Conservation (phyloP, 495 filamentous ascomycete species). For the Aspergillus leporis region DNA sequence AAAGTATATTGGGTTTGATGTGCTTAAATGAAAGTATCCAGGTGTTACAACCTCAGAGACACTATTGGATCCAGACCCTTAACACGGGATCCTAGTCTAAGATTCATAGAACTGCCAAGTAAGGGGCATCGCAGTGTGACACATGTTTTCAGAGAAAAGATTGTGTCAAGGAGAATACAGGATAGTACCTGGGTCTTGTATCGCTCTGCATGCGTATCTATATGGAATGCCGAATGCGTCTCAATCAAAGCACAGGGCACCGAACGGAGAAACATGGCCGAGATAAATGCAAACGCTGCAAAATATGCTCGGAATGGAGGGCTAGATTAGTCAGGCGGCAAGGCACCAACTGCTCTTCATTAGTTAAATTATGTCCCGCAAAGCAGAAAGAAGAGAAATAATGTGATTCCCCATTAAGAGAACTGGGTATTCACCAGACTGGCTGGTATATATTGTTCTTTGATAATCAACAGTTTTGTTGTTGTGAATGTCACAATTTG, state of each 20-base stretch:
- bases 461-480: too few relatives aligned
- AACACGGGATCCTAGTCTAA: not conserved
- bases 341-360: not conserved
- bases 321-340: not conserved
- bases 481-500: too few relatives aligned
- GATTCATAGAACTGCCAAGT: not conserved
- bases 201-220: constrained; percentile 1
- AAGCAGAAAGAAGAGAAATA: not conserved
- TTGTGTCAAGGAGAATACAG: not conserved
- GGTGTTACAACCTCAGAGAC: not conserved
- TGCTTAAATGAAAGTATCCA: not conserved
- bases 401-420: not conserved
- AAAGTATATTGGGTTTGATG: not conserved
- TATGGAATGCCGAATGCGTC: constrained; percentile 2
- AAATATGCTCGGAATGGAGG: not conserved
- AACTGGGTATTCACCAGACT: too few relatives aligned
- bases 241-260: not conserved
- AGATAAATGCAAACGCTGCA: constrained; percentile 3
- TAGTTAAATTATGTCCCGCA: too few relatives aligned
- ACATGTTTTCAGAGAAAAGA: not conserved
- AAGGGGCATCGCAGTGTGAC: not conserved
- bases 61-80: not conserved
- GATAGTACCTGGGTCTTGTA: not conserved
- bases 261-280: constrained; percentile 5
- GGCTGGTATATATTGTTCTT: too few relatives aligned